Base-by-base conservation (phyloP, 1,139 yeast genomes). In the Sugiyamaella grinbergsii region DNA sequence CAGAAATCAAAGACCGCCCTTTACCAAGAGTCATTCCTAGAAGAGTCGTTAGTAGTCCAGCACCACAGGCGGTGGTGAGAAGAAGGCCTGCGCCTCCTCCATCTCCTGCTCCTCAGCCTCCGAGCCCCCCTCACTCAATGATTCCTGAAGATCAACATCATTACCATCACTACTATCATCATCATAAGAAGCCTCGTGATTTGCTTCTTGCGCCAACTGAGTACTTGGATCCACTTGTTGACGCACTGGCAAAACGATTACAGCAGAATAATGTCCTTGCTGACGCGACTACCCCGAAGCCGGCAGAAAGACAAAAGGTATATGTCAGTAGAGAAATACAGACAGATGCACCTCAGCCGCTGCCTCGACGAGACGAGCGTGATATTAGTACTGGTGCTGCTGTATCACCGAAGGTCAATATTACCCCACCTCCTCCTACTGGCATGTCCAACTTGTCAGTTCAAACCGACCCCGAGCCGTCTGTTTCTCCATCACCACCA, bases 231-330 rank as follows among this genome's bases (percentile, higher is more conserved):
- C 62, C 63, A 13, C 50, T 60, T 40, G 59, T 57, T 4, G 62
- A 57, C 5, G 63, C 63, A 3, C 42, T 60, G 39, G 59, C 61
- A 7, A 51, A 54, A 36, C 47, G 57, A 10, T 55, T 60, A 22
- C 58, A 52, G 28, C 50, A 53, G 47, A 52, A 48, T 19, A 45
- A 24, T 16, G n/a, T 20, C 1, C 18, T 31, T 26, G 33, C 32
- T n/a, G 32, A 42, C 2, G 50, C 39, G 20, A 19, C 44, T 29
- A 18, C 33, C 18, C 34, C 49, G 11, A 26, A 39, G 10, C 24
- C 40, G 15, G 38, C 28, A 31, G 32, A 45, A 34, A 28, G 44
- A 23, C 32, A 49, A 33, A 54, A 55, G 39, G 48, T 43, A 3
- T 54, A 48, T 8, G 50, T 49, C 18, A 56, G 55, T 23, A 54